Base-by-base conservation (phyloP, 805 yeast species). In the Barnettozyma botsteinii region DNA sequence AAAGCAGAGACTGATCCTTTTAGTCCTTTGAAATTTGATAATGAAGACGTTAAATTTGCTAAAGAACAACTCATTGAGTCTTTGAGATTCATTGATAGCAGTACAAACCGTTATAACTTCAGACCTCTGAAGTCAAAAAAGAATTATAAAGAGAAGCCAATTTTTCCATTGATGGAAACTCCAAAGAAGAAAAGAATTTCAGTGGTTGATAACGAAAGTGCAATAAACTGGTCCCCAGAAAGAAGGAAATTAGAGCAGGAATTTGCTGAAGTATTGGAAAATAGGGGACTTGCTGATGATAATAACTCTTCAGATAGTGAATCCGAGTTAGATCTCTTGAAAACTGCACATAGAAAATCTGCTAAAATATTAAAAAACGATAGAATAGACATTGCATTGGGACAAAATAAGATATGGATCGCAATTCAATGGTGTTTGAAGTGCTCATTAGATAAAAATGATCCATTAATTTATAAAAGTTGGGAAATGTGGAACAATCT, bases 361-460 rank as follows among this genome's bases (percentile, higher is more conserved):
- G 43, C 43, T 3, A 47, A 41, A 13, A 48, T 61, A 11, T 33
- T 59, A 18, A 46, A 39, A 33, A 54, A 57, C 33, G 48, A 49
- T 15, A 46, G 59, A 35, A 49, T 61, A 28, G 56, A 55, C 37
- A 42, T 46, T 13, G 50, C 49, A 4, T 36, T 59, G 14, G 32
- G 43, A 13, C 38, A 40, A 4, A 49, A 46, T 4, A 48, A 36
- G 14, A 46, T 59, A 3, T 56, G 65, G 61, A 40, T 39, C 5
- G 60, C 55, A 2, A 49, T 59, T 12, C 33, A 47, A 25, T 62
- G 65, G 65, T 59, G 56, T 0, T 41, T 62, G 22, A 49, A 50
- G 21, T 57, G 62, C 34, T 49, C 61, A 2, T 17, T 38, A 2
- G 35, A 45, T n/a, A 43, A 50, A 0, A 41, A 39, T 8, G 40